phyloP scores from a whole-genome alignment of 352 stramenopile genomes.

The Phytophthora vignae region DNA sequence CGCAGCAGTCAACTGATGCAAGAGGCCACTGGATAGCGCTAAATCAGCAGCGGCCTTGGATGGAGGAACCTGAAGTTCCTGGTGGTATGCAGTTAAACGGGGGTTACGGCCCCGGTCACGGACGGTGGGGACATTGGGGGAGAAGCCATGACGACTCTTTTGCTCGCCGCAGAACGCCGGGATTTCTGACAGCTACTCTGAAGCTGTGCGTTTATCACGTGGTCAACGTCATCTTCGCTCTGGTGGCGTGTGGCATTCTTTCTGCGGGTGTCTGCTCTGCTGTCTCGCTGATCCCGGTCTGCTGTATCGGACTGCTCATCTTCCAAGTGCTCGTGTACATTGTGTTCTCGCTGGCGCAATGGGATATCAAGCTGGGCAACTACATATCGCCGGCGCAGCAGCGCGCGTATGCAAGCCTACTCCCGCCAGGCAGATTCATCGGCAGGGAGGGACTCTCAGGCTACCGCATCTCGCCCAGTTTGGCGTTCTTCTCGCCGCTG shows the following conservation, averaged over 20 bases:
- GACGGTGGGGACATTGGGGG: constrained; percentile 7
- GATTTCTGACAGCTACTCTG: constrained; percentile 43
- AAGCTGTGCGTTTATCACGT: constrained; percentile 66
- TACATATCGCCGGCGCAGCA: constrained; percentile 44
- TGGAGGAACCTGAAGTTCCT: constrained; percentile 2
- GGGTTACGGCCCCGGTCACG: neutral
- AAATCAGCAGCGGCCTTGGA: constrained; percentile 10
- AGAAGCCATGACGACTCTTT: neutral
- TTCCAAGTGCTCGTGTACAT: constrained; percentile 69
- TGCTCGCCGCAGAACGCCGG: constrained; percentile 1
- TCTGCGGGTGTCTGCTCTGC: constrained; percentile 50
- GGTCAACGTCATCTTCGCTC: constrained; percentile 63
- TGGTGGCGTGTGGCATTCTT: constrained; percentile 54
- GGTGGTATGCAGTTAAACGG: neutral
- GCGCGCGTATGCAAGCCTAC: constrained; percentile 47
- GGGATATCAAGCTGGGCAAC: constrained; percentile 63
- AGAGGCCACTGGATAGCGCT: constrained; percentile 28
- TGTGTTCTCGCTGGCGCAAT: constrained; percentile 59
- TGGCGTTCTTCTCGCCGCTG: constrained; percentile 65
- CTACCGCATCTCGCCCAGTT: constrained; percentile 51
- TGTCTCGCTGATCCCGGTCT: constrained; percentile 62
- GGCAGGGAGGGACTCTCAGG: constrained; percentile 29
- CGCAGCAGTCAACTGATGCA: constrained; percentile 10
- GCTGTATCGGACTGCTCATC: constrained; percentile 70
- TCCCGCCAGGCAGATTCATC: constrained; percentile 25